Base-by-base conservation (phyloP, 768 basidiomycete genomes). In the Leucosporidium yakuticum region DNA sequence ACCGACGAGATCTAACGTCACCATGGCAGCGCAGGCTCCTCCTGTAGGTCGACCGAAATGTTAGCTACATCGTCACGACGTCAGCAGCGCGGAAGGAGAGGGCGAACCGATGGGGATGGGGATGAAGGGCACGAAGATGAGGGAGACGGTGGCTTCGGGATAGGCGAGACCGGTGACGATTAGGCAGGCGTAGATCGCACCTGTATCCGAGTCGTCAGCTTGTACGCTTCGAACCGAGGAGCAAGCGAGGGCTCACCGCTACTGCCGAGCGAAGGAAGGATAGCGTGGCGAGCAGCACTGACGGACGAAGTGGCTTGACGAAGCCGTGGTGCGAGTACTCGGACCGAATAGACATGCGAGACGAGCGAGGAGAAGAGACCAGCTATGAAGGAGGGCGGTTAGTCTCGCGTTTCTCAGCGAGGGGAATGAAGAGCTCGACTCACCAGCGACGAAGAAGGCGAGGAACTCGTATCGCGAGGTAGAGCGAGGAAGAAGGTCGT, bases 91-190 rank as follows among this genome's bases (percentile, higher is more conserved):
- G 67, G 65, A 58, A 69, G 2, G 65, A 48, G 25, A 74, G 62
- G 39, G 39, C 39, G 36, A 20, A 44, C 61, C 67, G 55, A 70
- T 74, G 6, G 73, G 70, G 49, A 74, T 47, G 0, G 70, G 68
- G 31, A 74, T 49, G 59, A 65, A 71, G 12, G 73, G 73, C 11
- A 74, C 32, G 60, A 74, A 69, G 53, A 74, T 74, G 60, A 74
- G 64, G 3, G 66, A 63, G 51, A 74, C 63, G n/a, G 56, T 62
- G 19, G 70, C 67, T 17, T 51, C 48, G 4, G 69, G 70, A 63
- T 62, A 71, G 6, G 68, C 58, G 25, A 74, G 64, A 19, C 68
- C 70, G 20, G 67, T 71, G 20, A 74, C n/a, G 27, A 62, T 34
- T 5, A 74, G 44, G 57, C 56, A 60, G 29, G 60, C 60, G 57